Conservation (phyloP, 306 rosid species). For the Delonix regia region DNA sequence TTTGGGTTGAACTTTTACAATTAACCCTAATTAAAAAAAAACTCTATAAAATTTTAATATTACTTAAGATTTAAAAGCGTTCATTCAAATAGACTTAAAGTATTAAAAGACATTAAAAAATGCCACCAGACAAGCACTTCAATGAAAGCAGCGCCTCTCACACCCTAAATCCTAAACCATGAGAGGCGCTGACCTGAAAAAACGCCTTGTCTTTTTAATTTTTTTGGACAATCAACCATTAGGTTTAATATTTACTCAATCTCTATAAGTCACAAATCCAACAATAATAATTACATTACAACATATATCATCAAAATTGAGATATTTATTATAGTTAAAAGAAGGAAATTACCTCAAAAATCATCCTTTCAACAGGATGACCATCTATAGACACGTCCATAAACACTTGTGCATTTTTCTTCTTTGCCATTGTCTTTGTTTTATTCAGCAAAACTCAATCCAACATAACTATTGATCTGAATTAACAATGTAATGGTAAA, state of each 20-base stretch:
- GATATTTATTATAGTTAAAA: slow-evolving; percentile 19
- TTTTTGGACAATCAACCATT: not conserved
- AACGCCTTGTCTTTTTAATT: too few relatives aligned
- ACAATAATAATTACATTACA: not conserved
- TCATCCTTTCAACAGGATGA: slow-evolving; percentile 58
- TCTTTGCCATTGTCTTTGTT: slow-evolving; percentile 49
- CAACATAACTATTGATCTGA: slow-evolving; percentile 37
- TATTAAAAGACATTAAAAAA: too few relatives aligned
- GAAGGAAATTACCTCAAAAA: slow-evolving; percentile 66
- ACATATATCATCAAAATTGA: not conserved
- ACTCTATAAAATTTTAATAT: too few relatives aligned
- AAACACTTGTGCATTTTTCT: slow-evolving; percentile 53
- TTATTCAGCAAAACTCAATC: slow-evolving; percentile 25
- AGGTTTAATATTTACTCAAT: not conserved
- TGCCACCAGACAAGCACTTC: too few relatives aligned
- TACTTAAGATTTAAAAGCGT: too few relatives aligned
- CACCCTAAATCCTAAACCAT: too few relatives aligned
- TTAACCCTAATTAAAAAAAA: too few relatives aligned
- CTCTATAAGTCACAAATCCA: not conserved
- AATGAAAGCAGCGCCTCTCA: too few relatives aligned
- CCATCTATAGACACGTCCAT: slow-evolving; percentile 69
- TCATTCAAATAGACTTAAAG: too few relatives aligned
- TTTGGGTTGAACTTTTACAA: too few relatives aligned
- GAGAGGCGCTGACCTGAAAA: too few relatives aligned
- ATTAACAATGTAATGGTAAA: not conserved